A percentile compares a stretch with the other conserved stretches of the same genome.
These are phyloP conservation scores for Paraconiothyrium brasiliense DNA, from an alignment of 2,329 filamentous ascomycete genomes.

Conservation along the genomic window DNA sequence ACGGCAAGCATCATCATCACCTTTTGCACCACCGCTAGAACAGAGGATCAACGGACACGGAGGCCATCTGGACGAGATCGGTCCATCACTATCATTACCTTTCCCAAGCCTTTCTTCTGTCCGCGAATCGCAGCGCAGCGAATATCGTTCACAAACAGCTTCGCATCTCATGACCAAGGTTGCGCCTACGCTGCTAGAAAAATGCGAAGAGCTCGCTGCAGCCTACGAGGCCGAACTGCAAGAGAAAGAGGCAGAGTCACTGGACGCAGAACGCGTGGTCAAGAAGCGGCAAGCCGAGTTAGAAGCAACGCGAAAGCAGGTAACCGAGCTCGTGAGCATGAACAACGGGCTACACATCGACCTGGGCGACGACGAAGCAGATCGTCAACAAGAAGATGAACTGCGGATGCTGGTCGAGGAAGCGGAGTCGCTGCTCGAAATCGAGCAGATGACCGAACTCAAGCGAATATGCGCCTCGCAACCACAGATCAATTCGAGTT, in stretches of 20 bases:
- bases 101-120: constrained; percentile 34
- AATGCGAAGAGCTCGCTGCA: constrained; percentile 54
- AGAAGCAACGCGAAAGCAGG: constrained; percentile 66
- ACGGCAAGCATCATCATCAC: constrained; percentile 78
- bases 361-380: constrained; percentile 48
- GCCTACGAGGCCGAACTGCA: constrained; percentile 77
- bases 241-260: constrained; percentile 69
- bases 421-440: constrained; percentile 54
- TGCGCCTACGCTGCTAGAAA: constrained; percentile 63
- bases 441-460: constrained; percentile 55
- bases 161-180: constrained; percentile 71
- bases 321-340: constrained; percentile 60
- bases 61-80: constrained; percentile 29
- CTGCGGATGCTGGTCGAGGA: constrained; percentile 50
- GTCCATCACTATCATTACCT: constrained; percentile 32
- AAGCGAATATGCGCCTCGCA: constrained; percentile 39
- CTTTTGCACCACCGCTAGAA: constrained; percentile 54
- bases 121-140: constrained; percentile 31
- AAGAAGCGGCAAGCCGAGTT: constrained; percentile 74
- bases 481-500: constrained; percentile 35
- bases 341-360: constrained; percentile 40
- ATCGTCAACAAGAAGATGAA: constrained; percentile 45
- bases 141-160: constrained; percentile 57
- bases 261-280: constrained; percentile 58
- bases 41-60: constrained; percentile 43